Evolutionary conservation across 805 yeast species (phyloP), one percentile per base, ranked within the genome.

Genomic region (Saturnispora gosingensis): DNA sequence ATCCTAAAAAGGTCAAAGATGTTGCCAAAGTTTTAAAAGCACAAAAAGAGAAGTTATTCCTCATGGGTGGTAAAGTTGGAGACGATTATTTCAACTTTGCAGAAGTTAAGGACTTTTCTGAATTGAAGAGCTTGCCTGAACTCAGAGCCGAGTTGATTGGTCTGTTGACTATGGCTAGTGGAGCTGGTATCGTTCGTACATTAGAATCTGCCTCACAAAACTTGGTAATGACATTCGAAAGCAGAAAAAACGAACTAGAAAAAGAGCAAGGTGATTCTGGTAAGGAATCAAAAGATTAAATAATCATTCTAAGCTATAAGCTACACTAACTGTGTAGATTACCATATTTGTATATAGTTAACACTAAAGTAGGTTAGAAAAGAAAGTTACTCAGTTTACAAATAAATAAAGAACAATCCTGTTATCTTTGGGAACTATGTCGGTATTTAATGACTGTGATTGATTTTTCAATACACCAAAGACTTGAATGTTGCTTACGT

Each of bases 51-150:
- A 81, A 81, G 64, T 71, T 93, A 58, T 79, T 90, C 53, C 69
- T 93, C 43, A 75, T 91, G 55, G 99, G 97, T 40, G 98, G 96
- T 30, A 80, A 81, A 60, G 74, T 91, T 34, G 95, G 88, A 56
- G 73, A 75, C 22, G 73, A 74, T 10, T 71, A 81, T 15, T 74
- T 75, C 59, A 78, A 80, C 58, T 57, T 77, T 27, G 69, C 68
- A 1, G 73, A 81, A 51, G 68, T 90, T 46, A 72, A 77, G 43
- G 59, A 73, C 56, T 85, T 87, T 72, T 85, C 88, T 71, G 80
- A 77, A 36, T 75, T 93, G 62, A 93, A 96, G 43, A 68, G 81
- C 4, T 72, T 82, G 62, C 80, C 77, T 43, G 81, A 82, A 58
- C 71, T 91, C 58, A 93, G 87, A 53, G 80, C 85, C 9, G 86